These are phyloP conservation scores for Rubia peregrina DNA, from an alignment of 305 asterid genomes.

Conservation along the genomic window DNA sequence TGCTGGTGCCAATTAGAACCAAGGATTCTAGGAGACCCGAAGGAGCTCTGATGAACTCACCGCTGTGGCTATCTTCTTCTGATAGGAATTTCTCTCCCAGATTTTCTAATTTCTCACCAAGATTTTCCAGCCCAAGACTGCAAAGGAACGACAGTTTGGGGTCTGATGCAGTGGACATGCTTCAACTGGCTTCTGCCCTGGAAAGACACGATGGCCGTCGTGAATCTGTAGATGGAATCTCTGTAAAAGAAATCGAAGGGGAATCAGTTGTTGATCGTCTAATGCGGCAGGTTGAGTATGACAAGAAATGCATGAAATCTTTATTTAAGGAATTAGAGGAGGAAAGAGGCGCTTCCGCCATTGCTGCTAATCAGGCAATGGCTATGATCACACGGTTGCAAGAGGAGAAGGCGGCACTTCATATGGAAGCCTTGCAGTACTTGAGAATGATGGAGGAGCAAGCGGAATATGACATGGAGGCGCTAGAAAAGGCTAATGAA, in stretches of 20 bases:
- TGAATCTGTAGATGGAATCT: constrained; percentile 33
- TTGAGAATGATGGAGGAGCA: constrained; percentile 94
- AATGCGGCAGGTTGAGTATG: constrained; percentile 50
- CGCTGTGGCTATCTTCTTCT: constrained; percentile 20
- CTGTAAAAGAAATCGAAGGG: constrained; percentile 39
- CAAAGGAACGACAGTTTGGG: constrained; percentile 18
- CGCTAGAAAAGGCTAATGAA: constrained; percentile 63
- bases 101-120: constrained; percentile 6
- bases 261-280: constrained; percentile 41
- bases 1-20: constrained; percentile 21
- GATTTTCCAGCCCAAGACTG: constrained; percentile 20
- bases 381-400: constrained; percentile 87
- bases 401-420: constrained; percentile 82
- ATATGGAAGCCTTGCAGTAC: constrained; percentile 82
- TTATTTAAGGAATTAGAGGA: constrained; percentile 68
- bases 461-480: constrained; percentile 81
- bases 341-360: constrained; percentile 72
- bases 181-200: constrained; percentile 26
- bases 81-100: constrained; percentile 17
- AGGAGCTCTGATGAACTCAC: constrained; percentile 23
- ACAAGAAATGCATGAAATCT: constrained; percentile 34
- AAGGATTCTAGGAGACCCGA: constrained; percentile 24
- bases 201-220: constrained; percentile 28
- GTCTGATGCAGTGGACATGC: constrained; percentile 18
- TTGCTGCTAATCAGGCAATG: constrained; percentile 78